phyloP scores from a whole-genome alignment of 2,329 filamentous ascomycete genomes.

The Aspergillus proliferans region DNA sequence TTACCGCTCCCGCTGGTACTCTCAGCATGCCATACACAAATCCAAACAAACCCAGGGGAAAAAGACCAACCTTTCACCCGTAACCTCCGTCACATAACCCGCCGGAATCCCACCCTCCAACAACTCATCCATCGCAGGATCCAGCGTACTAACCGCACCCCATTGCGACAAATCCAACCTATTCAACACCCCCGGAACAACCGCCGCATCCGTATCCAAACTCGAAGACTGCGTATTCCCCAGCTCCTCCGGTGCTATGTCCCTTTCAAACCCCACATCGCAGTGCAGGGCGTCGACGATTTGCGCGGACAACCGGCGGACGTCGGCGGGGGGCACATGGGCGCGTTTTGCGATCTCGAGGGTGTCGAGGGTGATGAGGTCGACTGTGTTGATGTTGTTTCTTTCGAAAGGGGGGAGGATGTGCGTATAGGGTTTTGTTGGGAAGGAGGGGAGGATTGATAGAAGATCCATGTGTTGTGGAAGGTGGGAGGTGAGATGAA shows the following conservation, averaged over 20 bases:
- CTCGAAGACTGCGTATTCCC: constrained; percentile 15
- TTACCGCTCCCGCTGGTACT: constrained; percentile 71
- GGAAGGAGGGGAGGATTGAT: constrained; percentile 73
- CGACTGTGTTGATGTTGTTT: constrained; percentile 68
- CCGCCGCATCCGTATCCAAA: constrained; percentile 12
- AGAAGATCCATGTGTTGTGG: constrained; percentile 60
- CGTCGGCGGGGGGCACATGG: constrained; percentile 70
- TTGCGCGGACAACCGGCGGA: constrained; percentile 65
- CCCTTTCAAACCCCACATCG: constrained; percentile 46
- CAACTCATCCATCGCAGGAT: constrained; percentile 61
- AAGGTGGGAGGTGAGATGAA: constrained; percentile 2
- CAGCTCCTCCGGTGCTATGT: constrained; percentile 47
- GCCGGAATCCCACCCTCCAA: constrained; percentile 75
- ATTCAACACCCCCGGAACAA: constrained; percentile 19
- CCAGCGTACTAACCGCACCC: constrained; percentile 71
- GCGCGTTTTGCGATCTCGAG: constrained; percentile 81
- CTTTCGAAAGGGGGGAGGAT: constrained; percentile 75
- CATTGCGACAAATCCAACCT: constrained; percentile 36
- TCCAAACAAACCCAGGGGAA: background rate
- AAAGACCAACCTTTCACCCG: constrained; percentile 69
- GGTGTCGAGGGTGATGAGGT: constrained; percentile 78
- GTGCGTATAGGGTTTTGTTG: constrained; percentile 62
- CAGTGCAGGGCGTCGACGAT: constrained; percentile 62
- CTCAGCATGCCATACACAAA: background rate
- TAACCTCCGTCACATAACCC: constrained; percentile 79